Percentiles rank a stretch among this genome's conserved stretches.
phyloP scores from a whole-genome alignment of 352 stramenopile genomes.

The Globisporangium perplexum region DNA sequence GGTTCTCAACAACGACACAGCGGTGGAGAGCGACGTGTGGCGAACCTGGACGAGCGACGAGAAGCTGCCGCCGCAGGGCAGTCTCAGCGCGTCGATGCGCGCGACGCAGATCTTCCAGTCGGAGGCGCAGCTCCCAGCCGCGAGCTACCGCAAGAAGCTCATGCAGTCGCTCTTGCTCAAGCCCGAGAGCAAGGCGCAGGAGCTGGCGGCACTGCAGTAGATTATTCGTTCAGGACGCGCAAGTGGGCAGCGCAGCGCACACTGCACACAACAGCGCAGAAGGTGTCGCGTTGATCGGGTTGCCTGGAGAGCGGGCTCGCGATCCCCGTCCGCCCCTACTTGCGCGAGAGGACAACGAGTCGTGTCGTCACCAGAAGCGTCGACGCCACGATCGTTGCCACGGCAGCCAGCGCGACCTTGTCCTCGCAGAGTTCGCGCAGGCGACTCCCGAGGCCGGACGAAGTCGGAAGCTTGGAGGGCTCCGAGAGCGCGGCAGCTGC shows the following conservation, averaged over 20 bases:
- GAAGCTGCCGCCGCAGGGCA: slow-evolving; percentile 36
- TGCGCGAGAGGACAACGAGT: slow-evolving; percentile 30
- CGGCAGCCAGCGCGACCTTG: slow-evolving; percentile 40
- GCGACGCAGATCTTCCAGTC: slow-evolving; percentile 30
- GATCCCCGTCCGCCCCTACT: slow-evolving; percentile 10
- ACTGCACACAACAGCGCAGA: not conserved
- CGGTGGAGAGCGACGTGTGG: slow-evolving; percentile 43
- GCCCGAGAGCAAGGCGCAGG: slow-evolving; percentile 40
- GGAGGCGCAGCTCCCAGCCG: slow-evolving; percentile 40
- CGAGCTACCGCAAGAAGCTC: slow-evolving; percentile 52
- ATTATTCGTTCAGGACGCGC: no score
- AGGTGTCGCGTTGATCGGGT: not conserved
- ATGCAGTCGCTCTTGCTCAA: slow-evolving; percentile 57
- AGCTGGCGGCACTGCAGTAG: slow-evolving; percentile 11
- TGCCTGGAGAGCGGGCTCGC: not conserved
- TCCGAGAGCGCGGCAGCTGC: not conserved
- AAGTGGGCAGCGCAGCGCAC: not conserved
- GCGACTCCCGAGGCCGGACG: not conserved
- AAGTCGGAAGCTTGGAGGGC: not conserved
- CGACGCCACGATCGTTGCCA: slow-evolving; percentile 46
- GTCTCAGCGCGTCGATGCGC: slow-evolving; percentile 43
- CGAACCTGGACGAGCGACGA: slow-evolving; percentile 50
- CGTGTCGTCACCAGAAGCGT: slow-evolving; percentile 39
- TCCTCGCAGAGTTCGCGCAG: slow-evolving; percentile 38
- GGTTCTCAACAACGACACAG: slow-evolving; percentile 34